phyloP scores from a whole-genome alignment of 495 filamentous ascomycete genomes.

The Geopyxis carbonaria region DNA sequence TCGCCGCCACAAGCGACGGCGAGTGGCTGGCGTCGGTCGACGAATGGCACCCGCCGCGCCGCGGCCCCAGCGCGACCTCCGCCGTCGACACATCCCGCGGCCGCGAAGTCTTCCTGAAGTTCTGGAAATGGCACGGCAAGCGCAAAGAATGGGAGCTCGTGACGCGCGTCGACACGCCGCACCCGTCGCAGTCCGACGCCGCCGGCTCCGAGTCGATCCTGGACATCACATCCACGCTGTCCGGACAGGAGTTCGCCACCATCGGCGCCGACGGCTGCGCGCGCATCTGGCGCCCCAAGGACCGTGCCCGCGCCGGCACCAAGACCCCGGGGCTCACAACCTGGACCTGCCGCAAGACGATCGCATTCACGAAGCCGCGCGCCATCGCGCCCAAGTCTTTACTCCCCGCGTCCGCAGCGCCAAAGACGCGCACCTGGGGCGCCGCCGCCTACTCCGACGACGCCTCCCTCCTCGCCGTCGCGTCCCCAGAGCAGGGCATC shows the following conservation, averaged over 20 bases:
- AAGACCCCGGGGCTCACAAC: conserved; percentile 35
- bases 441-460: conserved; percentile 64
- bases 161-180: conserved; percentile 67
- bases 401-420: conserved; percentile 3
- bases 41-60: conserved; percentile 58
- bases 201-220: conserved; percentile 42
- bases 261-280: conserved; percentile 63
- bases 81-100: conserved; percentile 29
- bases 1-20: conserved; percentile 60
- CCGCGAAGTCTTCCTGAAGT: conserved; percentile 67
- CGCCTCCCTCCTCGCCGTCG: conserved; percentile 62
- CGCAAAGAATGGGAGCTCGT: conserved; percentile 52
- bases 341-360: conserved; percentile 52
- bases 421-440: conserved; percentile 25
- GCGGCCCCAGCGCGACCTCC: conserved; percentile 32
- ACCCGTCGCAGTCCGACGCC: conserved; percentile 31
- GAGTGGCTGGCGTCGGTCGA: conserved; percentile 86
- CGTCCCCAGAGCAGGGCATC: conserved; percentile 24
- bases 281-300: conserved; percentile 58
- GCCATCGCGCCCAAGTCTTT: conserved; percentile 21
- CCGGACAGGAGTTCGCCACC: conserved; percentile 54
- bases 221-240: conserved; percentile 51
- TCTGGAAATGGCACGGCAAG: conserved; percentile 63
- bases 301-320: conserved; percentile 29
- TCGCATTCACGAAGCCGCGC: conserved; percentile 36